Evolutionary conservation across 2,329 filamentous ascomycete genomes (phyloP).

Genomic region (Cladophialophora carrionii): DNA sequence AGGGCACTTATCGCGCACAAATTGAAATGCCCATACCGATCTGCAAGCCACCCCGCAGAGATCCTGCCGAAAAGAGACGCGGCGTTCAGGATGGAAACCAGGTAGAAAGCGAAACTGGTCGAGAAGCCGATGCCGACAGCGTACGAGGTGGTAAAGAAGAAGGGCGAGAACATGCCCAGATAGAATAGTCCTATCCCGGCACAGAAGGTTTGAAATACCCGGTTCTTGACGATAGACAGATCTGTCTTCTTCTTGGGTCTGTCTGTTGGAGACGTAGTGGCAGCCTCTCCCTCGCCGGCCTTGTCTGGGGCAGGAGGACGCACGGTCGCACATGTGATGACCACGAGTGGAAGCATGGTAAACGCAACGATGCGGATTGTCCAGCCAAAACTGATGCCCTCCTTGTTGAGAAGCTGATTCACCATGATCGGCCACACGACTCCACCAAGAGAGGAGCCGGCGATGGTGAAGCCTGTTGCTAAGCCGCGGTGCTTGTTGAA

Average conservation of each 20-base stretch:
- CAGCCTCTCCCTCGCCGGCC: background rate
- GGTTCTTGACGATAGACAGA: constrained; percentile 40
- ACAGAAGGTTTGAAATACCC: constrained; percentile 36
- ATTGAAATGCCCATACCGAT: constrained; percentile 44
- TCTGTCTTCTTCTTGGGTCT: constrained; percentile 37
- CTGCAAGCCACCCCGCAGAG: constrained; percentile 43
- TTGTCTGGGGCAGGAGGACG: constrained; percentile 11
- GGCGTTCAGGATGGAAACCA: constrained; percentile 43
- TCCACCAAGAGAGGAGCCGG: constrained; percentile 57
- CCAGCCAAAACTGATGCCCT: constrained; percentile 56
- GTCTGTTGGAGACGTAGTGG: background rate
- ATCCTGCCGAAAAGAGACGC: constrained; percentile 45
- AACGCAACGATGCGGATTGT: constrained; percentile 58
- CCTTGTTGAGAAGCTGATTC: constrained; percentile 54
- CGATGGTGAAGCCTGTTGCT: constrained; percentile 53
- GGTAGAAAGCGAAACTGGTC: constrained; percentile 38
- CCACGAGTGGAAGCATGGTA: constrained; percentile 51
- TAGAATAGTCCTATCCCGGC: constrained; percentile 37
- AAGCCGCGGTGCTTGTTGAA: constrained; percentile 54
- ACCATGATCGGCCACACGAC: constrained; percentile 56
- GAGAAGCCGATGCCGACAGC: constrained; percentile 38
- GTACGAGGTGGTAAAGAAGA: constrained; percentile 43
- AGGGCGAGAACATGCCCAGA: constrained; percentile 41
- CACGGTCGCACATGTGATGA: constrained; percentile 45
- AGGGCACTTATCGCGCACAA: constrained; percentile 38